Percentiles rank a stretch among this genome's conserved stretches.
Evolutionary conservation across 108 stramenopile genomes (phyloP).

Genomic region (Discostella pseudostelligera): DNA sequence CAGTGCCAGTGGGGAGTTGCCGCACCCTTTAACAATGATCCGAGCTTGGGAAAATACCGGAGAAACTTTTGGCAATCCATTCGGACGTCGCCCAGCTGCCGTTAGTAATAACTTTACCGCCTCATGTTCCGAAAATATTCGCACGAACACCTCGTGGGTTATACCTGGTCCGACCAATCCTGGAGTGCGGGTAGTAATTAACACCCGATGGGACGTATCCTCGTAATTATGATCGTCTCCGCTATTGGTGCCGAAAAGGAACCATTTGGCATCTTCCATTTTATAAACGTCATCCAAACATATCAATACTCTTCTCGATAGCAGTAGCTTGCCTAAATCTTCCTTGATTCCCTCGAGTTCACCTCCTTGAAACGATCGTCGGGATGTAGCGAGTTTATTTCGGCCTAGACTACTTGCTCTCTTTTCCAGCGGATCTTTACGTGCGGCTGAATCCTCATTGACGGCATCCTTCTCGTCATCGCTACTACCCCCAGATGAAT

Average conservation of each 20-base stretch:
- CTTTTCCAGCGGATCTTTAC: slow-evolving; percentile 3
- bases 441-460: background rate
- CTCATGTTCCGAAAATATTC: slow-evolving; percentile 85
- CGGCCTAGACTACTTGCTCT: slow-evolving; percentile 15
- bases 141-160: slow-evolving; percentile 85
- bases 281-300: slow-evolving; percentile 86
- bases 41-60: slow-evolving; percentile 83
- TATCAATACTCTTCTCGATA: slow-evolving; percentile 65
- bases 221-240: slow-evolving; percentile 44
- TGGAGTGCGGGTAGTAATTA: slow-evolving; percentile 80
- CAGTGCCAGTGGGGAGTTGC: slow-evolving; percentile 83
- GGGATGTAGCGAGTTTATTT: slow-evolving; percentile 55
- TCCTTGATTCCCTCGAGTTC: slow-evolving; percentile 87
- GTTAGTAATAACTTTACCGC: slow-evolving; percentile 84
- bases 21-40: slow-evolving; percentile 85
- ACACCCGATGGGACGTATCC: slow-evolving; percentile 59
- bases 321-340: slow-evolving; percentile 63
- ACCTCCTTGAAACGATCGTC: slow-evolving; percentile 76
- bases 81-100: slow-evolving; percentile 78
- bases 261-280: slow-evolving; percentile 90
- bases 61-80: slow-evolving; percentile 75
- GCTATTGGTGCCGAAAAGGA: slow-evolving; percentile 65
- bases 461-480: slow-evolving; percentile 9
- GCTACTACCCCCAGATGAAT: slow-evolving; percentile 25
- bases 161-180: slow-evolving; percentile 67